Percentiles rank a stretch among this genome's conserved stretches.
These are phyloP conservation scores for Komagataella populi DNA, from an alignment of 805 yeast species.

Conservation along the genomic window DNA sequence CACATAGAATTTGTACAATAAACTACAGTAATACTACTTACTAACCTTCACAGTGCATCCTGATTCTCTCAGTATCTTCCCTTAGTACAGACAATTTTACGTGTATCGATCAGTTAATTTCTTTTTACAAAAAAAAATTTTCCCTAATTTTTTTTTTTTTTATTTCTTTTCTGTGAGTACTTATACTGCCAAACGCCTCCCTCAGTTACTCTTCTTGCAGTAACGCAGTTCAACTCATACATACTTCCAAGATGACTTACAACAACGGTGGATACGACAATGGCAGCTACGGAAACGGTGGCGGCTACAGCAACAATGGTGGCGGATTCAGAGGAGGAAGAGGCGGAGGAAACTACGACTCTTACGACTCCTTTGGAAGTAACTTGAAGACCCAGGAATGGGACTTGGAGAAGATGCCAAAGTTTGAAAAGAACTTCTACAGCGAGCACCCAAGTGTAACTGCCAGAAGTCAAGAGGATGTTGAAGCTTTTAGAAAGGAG, in stretches of 20 bases:
- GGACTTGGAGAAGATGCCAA: slow-evolving; percentile 66
- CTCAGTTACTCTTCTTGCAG: neutral
- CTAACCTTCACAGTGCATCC: neutral
- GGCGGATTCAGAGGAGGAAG: slow-evolving; percentile 10
- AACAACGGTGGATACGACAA: slow-evolving; percentile 22
- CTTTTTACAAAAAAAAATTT: slow-evolving; percentile 2
- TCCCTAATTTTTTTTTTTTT: slow-evolving; percentile 1
- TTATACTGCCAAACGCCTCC: neutral
- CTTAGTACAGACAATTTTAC: neutral
- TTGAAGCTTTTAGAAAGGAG: slow-evolving; percentile 62
- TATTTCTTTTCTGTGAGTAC: slow-evolving; percentile 1
- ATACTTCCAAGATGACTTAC: slow-evolving; percentile 22
- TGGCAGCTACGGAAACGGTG: slow-evolving; percentile 23
- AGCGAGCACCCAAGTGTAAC: slow-evolving; percentile 72
- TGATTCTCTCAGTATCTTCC: neutral
- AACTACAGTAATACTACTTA: neutral
- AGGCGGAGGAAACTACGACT: slow-evolving; percentile 24
- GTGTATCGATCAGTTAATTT: neutral
- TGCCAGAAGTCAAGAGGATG: slow-evolving; percentile 60
- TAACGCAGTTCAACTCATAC: neutral
- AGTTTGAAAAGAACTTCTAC: slow-evolving; percentile 92
- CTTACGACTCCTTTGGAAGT: slow-evolving; percentile 25
- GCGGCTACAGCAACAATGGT: slow-evolving; percentile 22
- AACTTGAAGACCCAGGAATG: slow-evolving; percentile 65
- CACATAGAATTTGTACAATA: slow-evolving; percentile 1